Conservation (phyloP, 106 monocot genomes). For the Ottelia alismoides region DNA sequence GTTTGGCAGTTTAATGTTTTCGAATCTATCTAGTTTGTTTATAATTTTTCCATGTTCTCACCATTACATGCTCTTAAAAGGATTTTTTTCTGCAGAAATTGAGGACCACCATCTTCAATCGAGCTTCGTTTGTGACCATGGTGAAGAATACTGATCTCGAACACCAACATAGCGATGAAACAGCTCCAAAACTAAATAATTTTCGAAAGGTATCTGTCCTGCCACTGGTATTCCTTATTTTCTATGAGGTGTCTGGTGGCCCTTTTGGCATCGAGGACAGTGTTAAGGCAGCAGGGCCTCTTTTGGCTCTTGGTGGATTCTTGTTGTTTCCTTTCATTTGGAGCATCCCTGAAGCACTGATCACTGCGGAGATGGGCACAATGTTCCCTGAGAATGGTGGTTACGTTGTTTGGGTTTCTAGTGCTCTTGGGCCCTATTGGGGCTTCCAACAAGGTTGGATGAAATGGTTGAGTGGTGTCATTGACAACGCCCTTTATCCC, state of each 20-base stretch:
- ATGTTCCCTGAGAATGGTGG: conserved; percentile 79
- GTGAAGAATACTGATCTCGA: conserved; percentile 15
- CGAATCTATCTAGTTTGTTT: too few species aligned
- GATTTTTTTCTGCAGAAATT: conserved; percentile 37
- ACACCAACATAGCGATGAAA: conserved; percentile 17
- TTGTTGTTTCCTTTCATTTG: conserved; percentile 58
- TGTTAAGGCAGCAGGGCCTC: conserved; percentile 55
- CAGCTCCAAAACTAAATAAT: conserved; percentile 7
- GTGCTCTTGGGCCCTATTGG: conserved; percentile 55
- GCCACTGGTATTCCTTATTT: conserved; percentile 61
- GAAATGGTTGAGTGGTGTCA: conserved; percentile 77
- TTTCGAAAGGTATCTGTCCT: conserved; percentile 39
- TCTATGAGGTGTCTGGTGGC: conserved; percentile 75
- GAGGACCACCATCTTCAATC: conserved; percentile 1
- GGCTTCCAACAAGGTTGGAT: conserved; percentile 80
- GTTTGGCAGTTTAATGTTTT: too few species aligned
- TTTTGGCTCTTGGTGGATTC: conserved; percentile 49
- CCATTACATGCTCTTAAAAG: too few species aligned
- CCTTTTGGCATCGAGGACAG: conserved; percentile 70
- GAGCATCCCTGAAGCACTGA: conserved; percentile 75
- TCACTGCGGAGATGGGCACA: conserved; percentile 64
- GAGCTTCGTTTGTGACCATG: conserved; percentile 15
- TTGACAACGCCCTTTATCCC: conserved; percentile 72
- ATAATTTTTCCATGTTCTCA: too few species aligned
- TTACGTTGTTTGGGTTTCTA: conserved; percentile 67